Base-by-base conservation (phyloP, 305 asterid genomes). In the Lippia alba region DNA sequence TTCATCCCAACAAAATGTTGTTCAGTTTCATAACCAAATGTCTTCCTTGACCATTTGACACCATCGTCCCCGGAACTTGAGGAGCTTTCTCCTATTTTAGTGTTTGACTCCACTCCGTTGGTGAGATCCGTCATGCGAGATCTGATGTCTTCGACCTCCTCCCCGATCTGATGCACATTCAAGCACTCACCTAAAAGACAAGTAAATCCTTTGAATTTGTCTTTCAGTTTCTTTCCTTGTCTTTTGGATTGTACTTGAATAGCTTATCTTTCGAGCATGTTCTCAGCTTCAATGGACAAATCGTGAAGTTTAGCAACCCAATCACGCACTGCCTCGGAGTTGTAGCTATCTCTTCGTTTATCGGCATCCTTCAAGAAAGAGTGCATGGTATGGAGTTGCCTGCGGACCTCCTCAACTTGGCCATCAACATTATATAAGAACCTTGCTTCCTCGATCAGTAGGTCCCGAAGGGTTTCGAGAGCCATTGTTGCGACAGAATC, bases 1-100 rank as follows among this genome's bases (percentile, higher is more conserved):
- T 77, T 55, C 78, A 67, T 77, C 2, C 81, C 81, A 24, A 73
- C 81, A 51, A 77, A 77, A 48, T 72, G 58, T 5, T 72, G 49
- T 41, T 67, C 68, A 40, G 50, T 34, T 45, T 48, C 65, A 36
- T 67, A 78, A 14, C 19, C 54, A 12, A 61, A 73, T 7, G 82
- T 78, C 18, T 36, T 59, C 18, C 82, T 72, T 8, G 9, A 62
- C 82, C 51, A 68, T 8, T 16, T 41, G n/a, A 44, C 66, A 0
- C 44, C 4, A 15, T 66, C 58, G 8, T 56, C 50, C 2, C 17
- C 16, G 7, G 15, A 5, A 6, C 32, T 33, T 3, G 73, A 62
- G 6, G 74, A n/a, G 50, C 57, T 55, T 41, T 67, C 77, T 4
- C 45, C 65, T 10, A 8, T 6, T 8, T 0, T 61, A 9, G 10